Conservation (phyloP, 78 protist genomes). For the Dictyostelium capitatum region DNA sequence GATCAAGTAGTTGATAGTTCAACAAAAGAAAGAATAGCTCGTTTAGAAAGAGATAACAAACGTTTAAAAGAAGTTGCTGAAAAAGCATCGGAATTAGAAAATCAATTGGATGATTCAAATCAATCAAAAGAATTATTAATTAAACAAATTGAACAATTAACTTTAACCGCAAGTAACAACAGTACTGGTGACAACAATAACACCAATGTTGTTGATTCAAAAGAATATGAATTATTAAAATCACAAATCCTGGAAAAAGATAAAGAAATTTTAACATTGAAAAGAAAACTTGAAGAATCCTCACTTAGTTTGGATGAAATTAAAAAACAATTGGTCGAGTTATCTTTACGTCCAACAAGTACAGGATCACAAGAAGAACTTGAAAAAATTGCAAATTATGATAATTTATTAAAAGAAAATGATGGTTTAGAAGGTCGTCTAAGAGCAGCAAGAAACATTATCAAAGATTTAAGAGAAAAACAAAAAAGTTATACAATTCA, state of each 20-base stretch:
- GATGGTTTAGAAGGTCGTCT: slow-evolving; percentile 57
- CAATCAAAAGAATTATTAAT: slow-evolving; percentile 11
- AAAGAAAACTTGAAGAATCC: slow-evolving; percentile 36
- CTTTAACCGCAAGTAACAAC: neutral
- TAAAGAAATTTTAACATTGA: neutral
- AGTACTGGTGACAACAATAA: neutral
- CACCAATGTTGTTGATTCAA: neutral
- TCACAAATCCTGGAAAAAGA: neutral
- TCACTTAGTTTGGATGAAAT: slow-evolving; percentile 23
- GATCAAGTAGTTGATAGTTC: slow-evolving; percentile 35
- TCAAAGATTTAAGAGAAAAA: slow-evolving; percentile 60
- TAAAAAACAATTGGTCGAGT: slow-evolving; percentile 34
- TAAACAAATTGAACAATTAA: neutral
- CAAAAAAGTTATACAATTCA: neutral
- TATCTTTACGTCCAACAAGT: neutral
- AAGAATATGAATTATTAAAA: slow-evolving; percentile 35
- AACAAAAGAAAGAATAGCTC: slow-evolving; percentile 54
- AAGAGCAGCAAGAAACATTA: slow-evolving; percentile 72
- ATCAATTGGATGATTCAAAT: slow-evolving; percentile 60
- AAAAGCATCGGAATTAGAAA: slow-evolving; percentile 30
- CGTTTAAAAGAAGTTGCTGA: slow-evolving; percentile 48
- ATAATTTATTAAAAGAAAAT: neutral
- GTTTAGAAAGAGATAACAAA: slow-evolving; percentile 76
- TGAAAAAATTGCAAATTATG: slow-evolving; percentile 1
- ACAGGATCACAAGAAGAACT: neutral